Base-by-base conservation (phyloP, 2,329 filamentous ascomycete genomes). In the Penicillium corylophilum region DNA sequence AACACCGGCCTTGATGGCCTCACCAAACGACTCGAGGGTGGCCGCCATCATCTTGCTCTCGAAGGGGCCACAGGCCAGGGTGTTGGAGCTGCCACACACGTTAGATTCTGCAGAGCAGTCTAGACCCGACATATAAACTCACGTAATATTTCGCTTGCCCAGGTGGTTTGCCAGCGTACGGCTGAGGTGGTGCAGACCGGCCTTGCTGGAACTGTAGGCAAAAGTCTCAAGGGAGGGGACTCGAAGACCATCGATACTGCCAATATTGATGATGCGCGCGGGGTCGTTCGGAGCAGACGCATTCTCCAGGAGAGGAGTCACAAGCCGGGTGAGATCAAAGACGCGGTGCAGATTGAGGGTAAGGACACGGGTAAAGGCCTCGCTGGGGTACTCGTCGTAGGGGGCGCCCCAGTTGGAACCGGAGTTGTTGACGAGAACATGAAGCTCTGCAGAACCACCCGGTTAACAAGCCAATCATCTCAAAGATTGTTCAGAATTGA, bases 41-140 rank as follows among this genome's bases (percentile, higher is more conserved):
- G 76, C 79, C n/a, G 72, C 74, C 56, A 80, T 81, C 79, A 81
- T 81, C 42, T 79, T 77, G 26, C 75, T 78, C 40, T 79, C 72
- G 57, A 81, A 81, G 51, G 87, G 86, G 3, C 87, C 87, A 54
- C 86, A 89, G 5, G 87, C 87, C 50, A 90, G 71, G 3, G 84
- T 83, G 65, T 90, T 90, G 56, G 78, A 80, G 23, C 74, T 77
- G 47, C 23, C 20, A 29, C 6, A 18, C 10, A 41, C 29, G 28
- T 51, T 28, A 50, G 48, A 33, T 5, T 20, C 13, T 3, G 13
- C 3, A 43, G 12, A 9, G 8, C 26, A 22, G 1, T n/a, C 5
- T 29, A 41, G 13, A 26, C 15, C 42, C 12, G 46, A 26, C 7
- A 42, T 10, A 46, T 36, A 68, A 46, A 76, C 79, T 53, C 74